Evolutionary conservation across 2,329 filamentous ascomycete species (phyloP), one percentile per base, ranked within the genome.

Genomic region (Fusarium lateritium): DNA sequence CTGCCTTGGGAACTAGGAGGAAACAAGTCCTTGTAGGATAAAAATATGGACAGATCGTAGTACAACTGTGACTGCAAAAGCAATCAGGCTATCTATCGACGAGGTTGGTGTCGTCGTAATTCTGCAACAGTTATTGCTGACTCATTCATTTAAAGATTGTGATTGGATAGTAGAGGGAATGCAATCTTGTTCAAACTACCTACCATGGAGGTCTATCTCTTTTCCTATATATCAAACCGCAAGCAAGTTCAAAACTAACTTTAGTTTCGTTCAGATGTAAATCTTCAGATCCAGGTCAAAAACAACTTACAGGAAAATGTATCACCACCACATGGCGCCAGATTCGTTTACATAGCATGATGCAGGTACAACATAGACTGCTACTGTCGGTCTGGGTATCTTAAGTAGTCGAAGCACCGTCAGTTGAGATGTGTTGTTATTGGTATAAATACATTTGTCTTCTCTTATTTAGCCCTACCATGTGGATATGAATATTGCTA

Each of bases 91-190:
- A 39, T 21, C n/a, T 39, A 59, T 39, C 34, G 46, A 43, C 31
- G 24, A 51, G 45, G 43, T 22, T 54, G 38, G 49, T 24, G 19
- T 46, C 39, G 43, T 65, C 44, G 43, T 50, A 44, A 65, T 66
- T 22, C 14, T 58, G 39, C 45, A 39, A 24, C 10, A 49, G 44
- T 33, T 34, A n/a, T 22, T 58, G 62, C 60, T 67, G 56, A 67
- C 47, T 67, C 64, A 67, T 62, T 47, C n/a, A 24, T 6, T 31
- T 19, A 33, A 21, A 24, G 11, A 11, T 24, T 36, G 7, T 40
- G 43, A 58, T 67, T 58, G 49, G 57, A 8, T 49, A 21, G 31
- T 24, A 36, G 33, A 42, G 26, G 19, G 7, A 33, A 43, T 19
- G 34, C 24, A 46, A 62, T 56, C 36, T 65, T 38, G 28, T 42